Conservation (phyloP, 768 basidiomycete species). For the Tulasnella sp. region DNA sequence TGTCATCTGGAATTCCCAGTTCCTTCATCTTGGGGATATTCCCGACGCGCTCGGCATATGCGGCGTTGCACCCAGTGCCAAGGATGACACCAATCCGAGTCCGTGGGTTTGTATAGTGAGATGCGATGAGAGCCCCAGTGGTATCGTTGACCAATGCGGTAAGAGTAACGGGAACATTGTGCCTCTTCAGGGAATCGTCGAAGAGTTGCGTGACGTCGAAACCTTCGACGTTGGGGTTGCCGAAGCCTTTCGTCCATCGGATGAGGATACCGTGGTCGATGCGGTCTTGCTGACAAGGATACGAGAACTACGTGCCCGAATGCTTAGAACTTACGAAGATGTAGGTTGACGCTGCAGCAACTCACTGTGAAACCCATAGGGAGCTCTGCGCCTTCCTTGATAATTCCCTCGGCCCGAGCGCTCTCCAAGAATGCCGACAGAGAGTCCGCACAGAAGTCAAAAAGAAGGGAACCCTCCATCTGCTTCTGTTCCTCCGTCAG, state of each 20-base stretch:
- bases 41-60: constrained; percentile 90
- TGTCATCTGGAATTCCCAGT: constrained; percentile 59
- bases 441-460: constrained; percentile 97
- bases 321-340: too few relatives aligned
- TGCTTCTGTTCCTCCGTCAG: constrained; percentile 98
- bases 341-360: constrained; percentile 31
- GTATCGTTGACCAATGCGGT: constrained; percentile 97
- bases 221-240: constrained; percentile 88
- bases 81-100: constrained; percentile 97
- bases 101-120: constrained; percentile 87
- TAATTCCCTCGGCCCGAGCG: constrained; percentile 50
- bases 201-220: constrained; percentile 94
- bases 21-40: constrained; percentile 83
- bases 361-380: constrained; percentile 93
- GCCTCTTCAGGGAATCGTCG: constrained; percentile 73
- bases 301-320: constrained; percentile 67
- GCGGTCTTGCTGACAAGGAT: constrained; percentile 90
- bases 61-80: constrained; percentile 97
- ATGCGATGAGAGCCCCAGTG: constrained; percentile 96
- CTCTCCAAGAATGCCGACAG: constrained; percentile 81
- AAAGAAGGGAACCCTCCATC: constrained; percentile 91
- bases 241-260: constrained; percentile 99
- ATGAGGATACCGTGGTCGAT: constrained; percentile 95
- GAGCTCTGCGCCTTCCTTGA: constrained; percentile 51
- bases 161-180: constrained; percentile 77